Evolutionary conservation across 768 basidiomycete species (phyloP).

Genomic region (Boletus insuetus): DNA sequence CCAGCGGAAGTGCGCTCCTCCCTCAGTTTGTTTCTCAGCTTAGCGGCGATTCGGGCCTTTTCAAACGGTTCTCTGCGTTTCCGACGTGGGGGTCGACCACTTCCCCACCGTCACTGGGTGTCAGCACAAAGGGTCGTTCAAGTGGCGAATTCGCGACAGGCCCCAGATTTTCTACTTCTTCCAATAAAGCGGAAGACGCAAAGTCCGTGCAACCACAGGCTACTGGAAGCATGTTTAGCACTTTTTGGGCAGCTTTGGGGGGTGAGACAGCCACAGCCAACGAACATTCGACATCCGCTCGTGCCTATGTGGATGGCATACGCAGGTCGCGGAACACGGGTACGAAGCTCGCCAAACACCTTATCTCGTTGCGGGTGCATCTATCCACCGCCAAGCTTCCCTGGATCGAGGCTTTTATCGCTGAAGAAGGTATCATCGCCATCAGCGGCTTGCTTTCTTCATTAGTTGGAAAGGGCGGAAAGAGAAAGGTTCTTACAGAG

Average conservation of each 20-base stretch:
- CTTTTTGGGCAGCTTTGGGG: conserved; percentile 74
- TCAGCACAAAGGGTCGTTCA: conserved; percentile 32
- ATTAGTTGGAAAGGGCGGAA: conserved; percentile 67
- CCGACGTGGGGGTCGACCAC: conserved; percentile 52
- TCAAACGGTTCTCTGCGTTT: conserved; percentile 63
- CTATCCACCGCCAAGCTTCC: conserved; percentile 76
- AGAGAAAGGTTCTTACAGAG: conserved; percentile 58
- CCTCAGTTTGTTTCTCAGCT: conserved; percentile 71
- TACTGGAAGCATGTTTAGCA: conserved; percentile 75
- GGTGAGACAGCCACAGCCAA: conserved; percentile 39
- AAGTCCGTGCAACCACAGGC: conserved; percentile 56
- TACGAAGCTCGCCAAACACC: conserved; percentile 65
- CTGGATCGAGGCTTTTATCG: conserved; percentile 75
- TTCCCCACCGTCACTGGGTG: conserved; percentile 33
- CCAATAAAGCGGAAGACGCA: conserved; percentile 29
- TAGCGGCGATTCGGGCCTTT: conserved; percentile 66
- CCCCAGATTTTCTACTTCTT: conserved; percentile 22
- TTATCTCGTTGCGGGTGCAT: conserved; percentile 81
- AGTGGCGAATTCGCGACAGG: conserved; percentile 38
- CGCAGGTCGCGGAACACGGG: conserved; percentile 52
- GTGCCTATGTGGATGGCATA: conserved; percentile 63
- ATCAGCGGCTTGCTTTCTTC: conserved; percentile 56
- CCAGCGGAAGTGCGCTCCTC: conserved; percentile 52
- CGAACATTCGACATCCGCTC: conserved; percentile 48
- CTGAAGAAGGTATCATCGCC: conserved; percentile 61